Conservation (phyloP, 495 filamentous ascomycete species). For the Penicillium tannophilum region DNA sequence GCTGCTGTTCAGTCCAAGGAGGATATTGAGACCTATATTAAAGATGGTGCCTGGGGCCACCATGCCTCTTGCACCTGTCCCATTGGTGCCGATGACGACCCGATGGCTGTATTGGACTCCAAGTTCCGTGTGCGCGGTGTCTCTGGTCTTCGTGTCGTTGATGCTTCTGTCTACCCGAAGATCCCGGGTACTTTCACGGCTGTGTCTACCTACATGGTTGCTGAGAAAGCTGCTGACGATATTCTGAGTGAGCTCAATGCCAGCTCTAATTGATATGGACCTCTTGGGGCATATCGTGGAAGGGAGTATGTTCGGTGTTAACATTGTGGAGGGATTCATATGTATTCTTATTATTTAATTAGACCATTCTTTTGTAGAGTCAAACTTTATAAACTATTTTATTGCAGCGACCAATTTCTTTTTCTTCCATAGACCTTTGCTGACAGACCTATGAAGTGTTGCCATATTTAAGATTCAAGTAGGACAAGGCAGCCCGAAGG, state of each 20-base stretch:
- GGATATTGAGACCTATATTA: constrained; percentile 43
- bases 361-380: too few species aligned
- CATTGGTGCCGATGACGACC: constrained; percentile 57
- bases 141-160: constrained; percentile 58
- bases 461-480: too few species aligned
- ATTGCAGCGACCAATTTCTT: too few species aligned
- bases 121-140: constrained; percentile 59
- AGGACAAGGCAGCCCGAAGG: too few species aligned
- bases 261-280: too few species aligned
- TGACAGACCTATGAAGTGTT: too few species aligned
- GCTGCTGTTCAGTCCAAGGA: neutral
- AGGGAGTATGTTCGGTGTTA: too few species aligned
- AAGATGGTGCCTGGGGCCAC: constrained; percentile 58
- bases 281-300: too few species aligned
- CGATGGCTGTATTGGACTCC: constrained; percentile 60
- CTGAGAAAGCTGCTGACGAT: constrained; percentile 64
- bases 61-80: constrained; percentile 60
- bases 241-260: constrained; percentile 30
- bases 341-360: too few species aligned
- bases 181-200: constrained; percentile 63
- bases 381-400: too few species aligned
- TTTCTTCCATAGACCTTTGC: too few species aligned
- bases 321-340: too few species aligned
- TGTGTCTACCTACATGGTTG: constrained; percentile 62
- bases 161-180: constrained; percentile 59